Evolutionary conservation across 2,329 filamentous ascomycete genomes (phyloP), one percentile per base, ranked within the genome.

Genomic region (Trichoderma koningii): DNA sequence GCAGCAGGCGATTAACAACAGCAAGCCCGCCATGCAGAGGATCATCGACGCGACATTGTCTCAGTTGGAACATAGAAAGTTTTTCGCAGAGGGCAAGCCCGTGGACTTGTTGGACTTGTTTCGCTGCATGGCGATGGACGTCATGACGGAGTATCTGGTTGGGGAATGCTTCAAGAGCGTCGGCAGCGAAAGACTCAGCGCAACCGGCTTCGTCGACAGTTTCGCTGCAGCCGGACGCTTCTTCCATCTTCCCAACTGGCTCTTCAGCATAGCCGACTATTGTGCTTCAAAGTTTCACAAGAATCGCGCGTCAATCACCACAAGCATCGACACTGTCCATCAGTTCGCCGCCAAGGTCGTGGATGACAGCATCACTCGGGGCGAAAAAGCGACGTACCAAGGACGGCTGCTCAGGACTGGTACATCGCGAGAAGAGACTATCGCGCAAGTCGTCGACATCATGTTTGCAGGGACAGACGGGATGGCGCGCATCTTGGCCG

Each of bases 121-220:
- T 30, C 53, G 53, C 17, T 26, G 21, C 38, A 56, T 56, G 53
- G 38, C 53, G 17, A 56, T 56, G 38, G 53, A 56, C 21, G 41
- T 26, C 7, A n/a, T 60, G 28, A 50, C 56, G 2, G 9, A 38
- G 7, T 26, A 47, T 50, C 56, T 60, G 4, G 44, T 38, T 38
- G 56, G 44, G n/a, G 56, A 48, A 5, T 60, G 56, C 44, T 60
- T 47, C 19, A 26, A 50, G 19, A 45, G 56, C n/a, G 19, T 50
- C 38, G 44, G 56, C 3, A 60, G 15, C 6, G 23, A 44, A 45
- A 56, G 41, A 9, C 41, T 56, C 5, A 56, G 41, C 17, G 53
- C 41, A n/a, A 14, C 30, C 15, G 53, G 23, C 23, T 56, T 56
- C 23, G 38, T 56, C 5, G 53, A 56, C 7, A 21, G 19, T 6